phyloP scores from a whole-genome alignment of 2,329 filamentous ascomycete species.

The Penicillium brasilianum region DNA sequence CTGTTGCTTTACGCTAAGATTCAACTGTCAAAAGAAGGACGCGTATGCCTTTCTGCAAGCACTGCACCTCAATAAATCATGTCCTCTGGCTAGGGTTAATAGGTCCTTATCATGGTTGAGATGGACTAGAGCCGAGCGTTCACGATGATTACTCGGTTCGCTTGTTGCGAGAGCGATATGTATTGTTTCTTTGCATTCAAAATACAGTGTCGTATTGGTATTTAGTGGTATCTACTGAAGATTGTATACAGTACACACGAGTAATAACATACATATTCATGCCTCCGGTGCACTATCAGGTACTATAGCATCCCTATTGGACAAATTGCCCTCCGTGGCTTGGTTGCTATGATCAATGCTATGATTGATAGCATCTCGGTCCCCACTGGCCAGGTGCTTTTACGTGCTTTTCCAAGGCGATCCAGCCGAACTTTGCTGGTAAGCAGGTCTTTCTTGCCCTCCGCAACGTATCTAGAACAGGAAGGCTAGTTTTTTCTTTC shows the following conservation, averaged over 20 bases:
- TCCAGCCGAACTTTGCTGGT: background rate
- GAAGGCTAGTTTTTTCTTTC: background rate
- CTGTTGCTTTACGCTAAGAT: background rate
- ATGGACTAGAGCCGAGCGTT: background rate
- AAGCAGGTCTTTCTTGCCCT: background rate
- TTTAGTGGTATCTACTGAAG: background rate
- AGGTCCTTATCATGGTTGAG: background rate
- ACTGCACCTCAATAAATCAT: background rate
- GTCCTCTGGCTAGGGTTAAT: background rate
- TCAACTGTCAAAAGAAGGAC: background rate
- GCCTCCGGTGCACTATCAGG: background rate
- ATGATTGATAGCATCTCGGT: background rate
- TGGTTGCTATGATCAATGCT: background rate
- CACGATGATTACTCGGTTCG: background rate
- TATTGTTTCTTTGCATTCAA: background rate
- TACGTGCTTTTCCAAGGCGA: background rate
- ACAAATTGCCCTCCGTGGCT: background rate
- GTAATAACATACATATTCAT: background rate
- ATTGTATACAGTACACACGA: background rate
- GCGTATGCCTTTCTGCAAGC: background rate
- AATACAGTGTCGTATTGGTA: background rate
- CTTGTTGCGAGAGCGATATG: background rate
- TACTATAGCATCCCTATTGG: background rate
- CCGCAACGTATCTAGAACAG: background rate
- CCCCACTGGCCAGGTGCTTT: background rate